Conservation (phyloP, 352 stramenopile species). For the Pythium brassicae region DNA sequence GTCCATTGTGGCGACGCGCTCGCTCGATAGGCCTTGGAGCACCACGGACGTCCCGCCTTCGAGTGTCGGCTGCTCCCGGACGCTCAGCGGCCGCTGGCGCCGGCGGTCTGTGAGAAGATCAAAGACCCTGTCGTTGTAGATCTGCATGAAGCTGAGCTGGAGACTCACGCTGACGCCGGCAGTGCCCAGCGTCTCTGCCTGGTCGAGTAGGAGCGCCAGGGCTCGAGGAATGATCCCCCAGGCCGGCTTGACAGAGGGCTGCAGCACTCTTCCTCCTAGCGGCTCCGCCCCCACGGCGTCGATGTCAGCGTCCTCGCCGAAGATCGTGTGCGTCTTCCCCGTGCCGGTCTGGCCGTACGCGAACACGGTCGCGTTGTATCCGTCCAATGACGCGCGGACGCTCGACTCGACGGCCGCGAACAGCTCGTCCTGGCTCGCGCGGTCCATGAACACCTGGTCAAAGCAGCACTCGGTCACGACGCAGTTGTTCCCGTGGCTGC, state of each 20-base stretch:
- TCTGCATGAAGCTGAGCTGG: slow-evolving; percentile 88
- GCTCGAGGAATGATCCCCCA: slow-evolving; percentile 84
- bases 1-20: slow-evolving; percentile 30
- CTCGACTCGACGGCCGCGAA: slow-evolving; percentile 67
- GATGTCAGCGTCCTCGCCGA: slow-evolving; percentile 46
- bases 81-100: slow-evolving; percentile 59
- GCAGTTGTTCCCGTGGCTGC: slow-evolving; percentile 13
- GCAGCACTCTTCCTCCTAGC: background rate
- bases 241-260: slow-evolving; percentile 5
- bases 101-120: slow-evolving; percentile 81
- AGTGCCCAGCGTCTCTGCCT: slow-evolving; percentile 8
- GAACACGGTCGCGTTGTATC: slow-evolving; percentile 90
- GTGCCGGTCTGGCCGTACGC: slow-evolving; percentile 90
- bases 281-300: background rate
- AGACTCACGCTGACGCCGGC: slow-evolving; percentile 35
- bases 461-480: slow-evolving; percentile 63
- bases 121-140: slow-evolving; percentile 94
- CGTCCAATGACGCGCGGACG: slow-evolving; percentile 62
- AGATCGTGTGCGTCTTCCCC: slow-evolving; percentile 92
- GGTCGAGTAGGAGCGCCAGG: slow-evolving; percentile 59
- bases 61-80: slow-evolving; percentile 55
- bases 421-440: slow-evolving; percentile 69
- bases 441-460: slow-evolving; percentile 64
- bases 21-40: slow-evolving; percentile 54
- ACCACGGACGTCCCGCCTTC: slow-evolving; percentile 54